Conservation (phyloP, 202 grass and related monocot species). For the Panicum hallii region DNA sequence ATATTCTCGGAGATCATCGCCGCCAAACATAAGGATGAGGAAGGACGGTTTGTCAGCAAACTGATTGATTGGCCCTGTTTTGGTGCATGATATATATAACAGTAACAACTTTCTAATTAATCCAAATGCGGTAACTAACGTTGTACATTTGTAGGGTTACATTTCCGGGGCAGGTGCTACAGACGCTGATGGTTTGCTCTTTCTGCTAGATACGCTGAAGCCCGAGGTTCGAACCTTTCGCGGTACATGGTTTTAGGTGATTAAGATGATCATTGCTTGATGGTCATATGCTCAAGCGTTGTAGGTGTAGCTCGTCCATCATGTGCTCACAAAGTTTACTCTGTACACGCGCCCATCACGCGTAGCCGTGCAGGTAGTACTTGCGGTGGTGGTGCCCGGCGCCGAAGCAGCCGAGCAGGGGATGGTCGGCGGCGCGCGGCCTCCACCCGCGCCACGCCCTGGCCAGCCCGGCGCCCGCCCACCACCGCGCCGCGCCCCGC, state of each 20-base stretch:
- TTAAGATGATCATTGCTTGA: too few relatives aligned
- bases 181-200: neutral
- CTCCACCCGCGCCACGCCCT: constrained; percentile 39
- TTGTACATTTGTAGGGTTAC: neutral
- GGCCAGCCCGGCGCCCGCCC: constrained; percentile 1
- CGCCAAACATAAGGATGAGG: too few relatives aligned
- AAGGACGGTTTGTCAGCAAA: too few relatives aligned
- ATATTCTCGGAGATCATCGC: too few relatives aligned
- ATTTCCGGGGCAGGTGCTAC: neutral
- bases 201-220: neutral
- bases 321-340: too few relatives aligned
- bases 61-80: too few relatives aligned
- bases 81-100: neutral
- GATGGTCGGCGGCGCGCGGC: neutral
- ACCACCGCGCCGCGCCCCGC: constrained; percentile 21
- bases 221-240: neutral
- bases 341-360: neutral
- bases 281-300: too few relatives aligned
- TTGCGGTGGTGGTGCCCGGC: neutral
- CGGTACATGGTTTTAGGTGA: too few relatives aligned
- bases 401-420: constrained; percentile 40
- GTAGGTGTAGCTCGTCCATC: too few relatives aligned
- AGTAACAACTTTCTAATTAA: neutral
- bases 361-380: constrained; percentile 25
- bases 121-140: neutral